phyloP scores from a whole-genome alignment of 371 early-diverging fungal species.

The Smittium mucronatum region DNA sequence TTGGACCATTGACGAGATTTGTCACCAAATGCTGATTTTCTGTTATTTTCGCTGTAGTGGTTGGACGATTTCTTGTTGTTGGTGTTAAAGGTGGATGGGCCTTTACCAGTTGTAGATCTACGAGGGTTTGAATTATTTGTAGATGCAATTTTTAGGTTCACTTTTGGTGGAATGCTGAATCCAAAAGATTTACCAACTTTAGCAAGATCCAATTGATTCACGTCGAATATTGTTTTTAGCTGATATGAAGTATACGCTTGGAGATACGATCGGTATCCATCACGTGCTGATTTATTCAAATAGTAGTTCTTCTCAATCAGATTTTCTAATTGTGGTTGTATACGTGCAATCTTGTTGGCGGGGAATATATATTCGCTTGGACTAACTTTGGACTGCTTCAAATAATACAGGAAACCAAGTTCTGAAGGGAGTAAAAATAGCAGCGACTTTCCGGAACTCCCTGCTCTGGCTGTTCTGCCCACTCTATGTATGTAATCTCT shows the following conservation, averaged over 20 bases:
- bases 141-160: slow-evolving; percentile 67
- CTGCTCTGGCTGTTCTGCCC: slow-evolving; percentile 96
- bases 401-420: slow-evolving; percentile 85
- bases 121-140: not conserved
- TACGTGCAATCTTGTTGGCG: slow-evolving; percentile 81
- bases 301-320: slow-evolving; percentile 96
- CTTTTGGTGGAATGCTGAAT: slow-evolving; percentile 87
- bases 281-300: slow-evolving; percentile 95
- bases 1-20: slow-evolving; percentile 9
- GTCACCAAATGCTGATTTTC: not conserved
- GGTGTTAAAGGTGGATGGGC: too few species aligned
- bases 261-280: slow-evolving; percentile 91
- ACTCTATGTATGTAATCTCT: slow-evolving; percentile 97
- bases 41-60: not conserved
- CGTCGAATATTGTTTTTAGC: slow-evolving; percentile 90
- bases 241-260: slow-evolving; percentile 96
- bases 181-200: slow-evolving; percentile 94
- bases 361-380: slow-evolving; percentile 98
- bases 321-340: slow-evolving; percentile 88
- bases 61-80: not conserved
- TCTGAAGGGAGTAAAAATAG: slow-evolving; percentile 92
- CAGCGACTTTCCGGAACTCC: slow-evolving; percentile 79
- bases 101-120: not conserved
- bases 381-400: slow-evolving; percentile 94
- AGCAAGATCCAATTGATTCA: slow-evolving; percentile 78